Percentiles rank a stretch among this genome's conserved stretches.
These are phyloP conservation scores for Dendrobium huoshanense DNA, from an alignment of 106 monocot genomes.

Conservation along the genomic window DNA sequence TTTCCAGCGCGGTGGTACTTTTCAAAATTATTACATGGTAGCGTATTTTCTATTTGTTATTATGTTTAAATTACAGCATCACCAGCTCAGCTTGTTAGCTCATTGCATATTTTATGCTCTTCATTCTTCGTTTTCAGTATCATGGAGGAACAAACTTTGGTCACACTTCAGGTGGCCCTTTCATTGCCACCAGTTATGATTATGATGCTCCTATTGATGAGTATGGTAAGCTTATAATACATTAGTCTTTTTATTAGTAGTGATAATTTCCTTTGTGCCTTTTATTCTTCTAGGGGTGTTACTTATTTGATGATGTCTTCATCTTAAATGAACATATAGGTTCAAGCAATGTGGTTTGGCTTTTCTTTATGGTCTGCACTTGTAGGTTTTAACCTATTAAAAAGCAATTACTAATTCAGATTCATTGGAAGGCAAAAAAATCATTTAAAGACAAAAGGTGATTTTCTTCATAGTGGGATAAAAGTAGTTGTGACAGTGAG, in stretches of 20 bases:
- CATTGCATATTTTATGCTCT: not conserved
- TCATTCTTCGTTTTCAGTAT: conserved; percentile 39
- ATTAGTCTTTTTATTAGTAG: not conserved
- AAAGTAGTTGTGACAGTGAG: not conserved
- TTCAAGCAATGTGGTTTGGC: no score
- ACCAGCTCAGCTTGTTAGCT: not conserved
- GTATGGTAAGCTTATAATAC: conserved; percentile 56
- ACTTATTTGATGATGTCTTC: not conserved
- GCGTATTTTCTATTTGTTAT: not conserved
- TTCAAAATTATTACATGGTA: conserved; percentile 99
- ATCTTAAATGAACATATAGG: no score
- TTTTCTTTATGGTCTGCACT: not conserved
- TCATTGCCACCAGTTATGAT: conserved; percentile 96
- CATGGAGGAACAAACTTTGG: conserved; percentile 98
- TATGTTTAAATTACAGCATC: not conserved
- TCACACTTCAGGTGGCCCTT: conserved; percentile 80
- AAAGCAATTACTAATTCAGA: not conserved
- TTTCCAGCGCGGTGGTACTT: conserved; percentile 93
- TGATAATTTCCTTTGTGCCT: no score
- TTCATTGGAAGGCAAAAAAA: not conserved
- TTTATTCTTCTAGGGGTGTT: not conserved
- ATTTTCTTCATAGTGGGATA: not conserved
- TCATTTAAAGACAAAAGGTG: no score
- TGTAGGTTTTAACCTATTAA: not conserved
- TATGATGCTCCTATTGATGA: conserved; percentile 99